These are phyloP conservation scores for Pyrenophora teres DNA, from an alignment of 2,329 filamentous ascomycete genomes.

Conservation along the genomic window DNA sequence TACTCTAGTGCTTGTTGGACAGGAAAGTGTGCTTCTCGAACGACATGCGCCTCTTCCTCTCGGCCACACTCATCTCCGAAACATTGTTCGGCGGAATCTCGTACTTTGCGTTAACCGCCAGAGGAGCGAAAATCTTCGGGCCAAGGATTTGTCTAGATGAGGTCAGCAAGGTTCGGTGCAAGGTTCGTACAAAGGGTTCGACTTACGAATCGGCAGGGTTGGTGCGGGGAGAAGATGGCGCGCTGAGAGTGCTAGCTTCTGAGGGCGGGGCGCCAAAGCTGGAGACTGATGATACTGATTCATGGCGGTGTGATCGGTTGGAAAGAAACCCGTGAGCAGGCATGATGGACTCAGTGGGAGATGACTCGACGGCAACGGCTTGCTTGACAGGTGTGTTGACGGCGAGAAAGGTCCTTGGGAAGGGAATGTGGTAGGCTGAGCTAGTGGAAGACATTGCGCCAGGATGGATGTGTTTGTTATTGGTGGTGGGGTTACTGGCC, in stretches of 20 bases:
- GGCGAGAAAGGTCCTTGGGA: conserved; percentile 43
- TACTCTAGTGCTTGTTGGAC: conserved; percentile 37
- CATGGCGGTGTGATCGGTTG: conserved; percentile 38
- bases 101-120: conserved; percentile 44
- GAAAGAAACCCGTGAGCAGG: conserved; percentile 45
- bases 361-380: conserved; percentile 5
- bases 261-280: conserved; percentile 21
- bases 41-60: conserved; percentile 22
- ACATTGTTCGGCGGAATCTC: conserved; percentile 28
- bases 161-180: no score
- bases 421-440: conserved; percentile 45
- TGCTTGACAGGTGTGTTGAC: conserved; percentile 43
- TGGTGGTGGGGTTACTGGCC: conserved; percentile 5
- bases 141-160: conserved; percentile 25
- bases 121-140: conserved; percentile 37
- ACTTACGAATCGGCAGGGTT: conserved; percentile 25
- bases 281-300: conserved; percentile 37
- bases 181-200: no score
- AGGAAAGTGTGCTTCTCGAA: conserved; percentile 34
- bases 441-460: conserved; percentile 43
- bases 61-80: conserved; percentile 29
- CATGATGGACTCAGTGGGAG: conserved; percentile 29
- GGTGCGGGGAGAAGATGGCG: conserved; percentile 37
- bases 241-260: conserved; percentile 28
- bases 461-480: conserved; percentile 23